A percentile compares a stretch with the other conserved stretches of the same genome.
Evolutionary conservation across 1,139 yeast species (phyloP).

Genomic region (Kodamaea arcana): DNA sequence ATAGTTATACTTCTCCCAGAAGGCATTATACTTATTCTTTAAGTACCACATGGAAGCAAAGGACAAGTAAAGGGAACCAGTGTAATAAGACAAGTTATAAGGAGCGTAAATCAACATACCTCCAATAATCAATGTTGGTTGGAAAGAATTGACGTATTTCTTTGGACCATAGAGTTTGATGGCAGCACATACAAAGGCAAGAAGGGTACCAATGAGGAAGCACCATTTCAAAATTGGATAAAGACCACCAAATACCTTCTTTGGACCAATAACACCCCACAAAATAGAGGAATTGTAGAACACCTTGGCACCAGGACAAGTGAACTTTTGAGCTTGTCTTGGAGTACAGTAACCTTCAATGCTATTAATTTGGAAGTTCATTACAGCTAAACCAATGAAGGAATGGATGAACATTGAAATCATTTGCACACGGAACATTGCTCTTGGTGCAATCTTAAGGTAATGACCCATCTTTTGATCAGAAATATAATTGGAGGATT

Average conservation of each 20-base stretch:
- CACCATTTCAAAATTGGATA: slow-evolving; percentile 49
- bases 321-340: slow-evolving; percentile 36
- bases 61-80: slow-evolving; percentile 15
- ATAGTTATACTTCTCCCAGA: slow-evolving; percentile 21
- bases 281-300: slow-evolving; percentile 54
- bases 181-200: slow-evolving; percentile 28
- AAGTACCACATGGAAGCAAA: slow-evolving; percentile 16
- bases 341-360: slow-evolving; percentile 46
- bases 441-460: slow-evolving; percentile 55
- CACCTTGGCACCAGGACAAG: slow-evolving; percentile 45
- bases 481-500: slow-evolving; percentile 53
- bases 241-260: slow-evolving; percentile 41
- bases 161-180: slow-evolving; percentile 20
- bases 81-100: slow-evolving; percentile 16
- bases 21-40: slow-evolving; percentile 13
- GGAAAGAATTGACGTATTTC: slow-evolving; percentile 12
- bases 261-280: slow-evolving; percentile 67
- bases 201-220: slow-evolving; percentile 44
- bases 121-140: slow-evolving; percentile 17
- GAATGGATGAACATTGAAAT: slow-evolving; percentile 39
- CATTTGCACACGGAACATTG: slow-evolving; percentile 57
- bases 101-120: slow-evolving; percentile 15
- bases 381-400: slow-evolving; percentile 49
- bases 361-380: slow-evolving; percentile 48
- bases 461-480: slow-evolving; percentile 62